Percentiles rank a stretch among this genome's conserved stretches.
phyloP scores from a whole-genome alignment of 202 grass and related monocot species.

The Panicum virgatum region DNA sequence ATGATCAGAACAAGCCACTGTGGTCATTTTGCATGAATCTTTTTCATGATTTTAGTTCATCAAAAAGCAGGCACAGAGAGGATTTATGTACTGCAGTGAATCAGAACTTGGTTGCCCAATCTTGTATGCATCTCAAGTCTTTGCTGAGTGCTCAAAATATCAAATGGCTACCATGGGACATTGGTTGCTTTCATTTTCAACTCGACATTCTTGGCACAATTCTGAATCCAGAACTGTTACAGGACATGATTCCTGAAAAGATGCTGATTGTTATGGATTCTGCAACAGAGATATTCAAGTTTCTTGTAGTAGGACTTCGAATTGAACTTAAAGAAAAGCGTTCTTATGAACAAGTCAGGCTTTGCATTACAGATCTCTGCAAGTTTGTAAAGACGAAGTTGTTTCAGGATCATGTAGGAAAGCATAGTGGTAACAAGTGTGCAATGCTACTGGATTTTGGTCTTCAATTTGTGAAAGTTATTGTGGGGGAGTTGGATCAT shows the following conservation, averaged over 20 bases:
- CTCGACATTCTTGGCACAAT: constrained; percentile 66
- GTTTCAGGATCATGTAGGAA: constrained; percentile 42
- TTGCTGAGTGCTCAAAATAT: constrained; percentile 44
- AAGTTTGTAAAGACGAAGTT: constrained; percentile 55
- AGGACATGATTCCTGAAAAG: constrained; percentile 47
- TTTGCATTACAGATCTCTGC: constrained; percentile 50
- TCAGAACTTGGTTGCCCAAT: constrained; percentile 28
- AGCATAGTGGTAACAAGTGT: constrained; percentile 37
- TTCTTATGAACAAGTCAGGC: constrained; percentile 27
- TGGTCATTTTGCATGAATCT: constrained; percentile 76
- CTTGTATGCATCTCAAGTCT: constrained; percentile 28
- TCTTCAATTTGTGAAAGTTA: constrained; percentile 53
- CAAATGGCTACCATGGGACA: constrained; percentile 83
- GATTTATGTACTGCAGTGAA: constrained; percentile 1
- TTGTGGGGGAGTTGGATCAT: constrained; percentile 51
- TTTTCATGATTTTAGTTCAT: constrained; percentile 67
- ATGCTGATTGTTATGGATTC: constrained; percentile 42
- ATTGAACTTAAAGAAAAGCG: constrained; percentile 43
- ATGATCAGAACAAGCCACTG: constrained; percentile 52
- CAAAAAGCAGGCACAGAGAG: constrained; percentile 44
- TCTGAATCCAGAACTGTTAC: constrained; percentile 51
- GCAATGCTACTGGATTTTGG: constrained; percentile 43
- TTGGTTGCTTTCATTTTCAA: constrained; percentile 52
- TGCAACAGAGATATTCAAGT: constrained; percentile 56
- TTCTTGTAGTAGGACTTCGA: constrained; percentile 61